phyloP scores from a whole-genome alignment of 2,329 filamentous ascomycete genomes.

The Calonectria multiphialidica region DNA sequence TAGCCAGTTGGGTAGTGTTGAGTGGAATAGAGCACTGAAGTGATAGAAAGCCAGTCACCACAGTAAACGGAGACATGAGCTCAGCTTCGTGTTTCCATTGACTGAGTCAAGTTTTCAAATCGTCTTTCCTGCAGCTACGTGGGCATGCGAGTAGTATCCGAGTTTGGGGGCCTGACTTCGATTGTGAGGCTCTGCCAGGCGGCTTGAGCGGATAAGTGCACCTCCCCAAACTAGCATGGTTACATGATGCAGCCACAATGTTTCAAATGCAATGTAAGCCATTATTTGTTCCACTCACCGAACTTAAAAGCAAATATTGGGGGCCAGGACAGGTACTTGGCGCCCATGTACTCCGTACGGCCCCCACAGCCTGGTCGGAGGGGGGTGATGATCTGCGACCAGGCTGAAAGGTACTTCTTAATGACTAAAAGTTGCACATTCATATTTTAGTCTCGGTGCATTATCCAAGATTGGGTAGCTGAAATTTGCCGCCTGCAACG shows the following conservation, averaged over 20 bases:
- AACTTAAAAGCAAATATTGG: background rate
- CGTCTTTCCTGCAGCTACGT: background rate
- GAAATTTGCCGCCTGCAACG: background rate
- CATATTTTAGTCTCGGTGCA: background rate
- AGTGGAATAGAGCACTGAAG: background rate
- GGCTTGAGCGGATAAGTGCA: background rate
- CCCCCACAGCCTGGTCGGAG: background rate
- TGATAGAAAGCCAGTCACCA: background rate
- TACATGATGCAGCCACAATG: background rate
- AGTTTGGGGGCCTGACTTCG: background rate
- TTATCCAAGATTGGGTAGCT: background rate
- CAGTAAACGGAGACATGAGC: background rate
- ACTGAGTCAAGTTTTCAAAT: background rate
- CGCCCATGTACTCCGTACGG: background rate
- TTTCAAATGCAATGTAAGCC: background rate
- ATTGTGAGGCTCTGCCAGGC: background rate
- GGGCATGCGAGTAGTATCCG: background rate
- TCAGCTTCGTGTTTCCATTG: background rate
- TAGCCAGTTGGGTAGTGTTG: background rate
- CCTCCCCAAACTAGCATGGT: background rate
- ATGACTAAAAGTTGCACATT: background rate
- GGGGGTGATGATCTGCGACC: background rate
- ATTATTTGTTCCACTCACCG: background rate
- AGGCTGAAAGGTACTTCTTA: background rate
- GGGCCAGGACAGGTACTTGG: background rate